Base-by-base conservation (phyloP, 495 filamentous ascomycete genomes). In the Pseudomonodictys pantanalensis region DNA sequence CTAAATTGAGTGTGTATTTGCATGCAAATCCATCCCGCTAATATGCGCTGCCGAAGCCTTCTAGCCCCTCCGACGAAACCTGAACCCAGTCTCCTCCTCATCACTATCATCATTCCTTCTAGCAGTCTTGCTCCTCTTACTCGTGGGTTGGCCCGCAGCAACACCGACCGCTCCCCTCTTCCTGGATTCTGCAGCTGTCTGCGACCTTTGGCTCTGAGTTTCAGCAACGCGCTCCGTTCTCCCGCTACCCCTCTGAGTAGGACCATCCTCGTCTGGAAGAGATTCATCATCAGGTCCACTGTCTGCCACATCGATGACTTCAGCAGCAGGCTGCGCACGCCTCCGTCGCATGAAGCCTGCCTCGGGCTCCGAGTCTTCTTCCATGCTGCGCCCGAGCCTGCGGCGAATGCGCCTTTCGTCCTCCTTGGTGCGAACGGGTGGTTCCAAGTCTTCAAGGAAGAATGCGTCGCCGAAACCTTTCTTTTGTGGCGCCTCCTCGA, bases 381-480 rank as follows among this genome's bases (percentile, higher is more conserved):
- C 58, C 15, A 17, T 38, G 26, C 65, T 71, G 9, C 65, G 46
- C 59, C 59, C 62, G 57, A 68, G 65, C 48, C 59, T 67, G 51
- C 46, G 42, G n/a, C n/a, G n/a, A n/a, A n/a, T n/a, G n/a, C n/a
- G n/a, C n/a, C n/a, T n/a, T 29, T 62, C 30, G 30, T 74, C 76
- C 46, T 63, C 38, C 74, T 73, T 23, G 72, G 72, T 49, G 8
- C 41, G 22, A 11, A 52, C 24, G n/a, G 17, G 46, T 3, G 38
- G 38, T 23, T 57, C 22, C 10, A n/a, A 33, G 4, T 54, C 55
- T 52, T 83, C 81, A 53, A 86, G 74, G 88, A 89, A 95, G 72
- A 91, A 89, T 35, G 87, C 84, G 35, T 95, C 88, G 0, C 92
- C 91, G 66, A 88, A 91, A 52, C 86, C 84, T 62, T 88, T 90